phyloP scores from a whole-genome alignment of 1,139 yeast genomes.

The Magnusiomyces suaveolens region DNA sequence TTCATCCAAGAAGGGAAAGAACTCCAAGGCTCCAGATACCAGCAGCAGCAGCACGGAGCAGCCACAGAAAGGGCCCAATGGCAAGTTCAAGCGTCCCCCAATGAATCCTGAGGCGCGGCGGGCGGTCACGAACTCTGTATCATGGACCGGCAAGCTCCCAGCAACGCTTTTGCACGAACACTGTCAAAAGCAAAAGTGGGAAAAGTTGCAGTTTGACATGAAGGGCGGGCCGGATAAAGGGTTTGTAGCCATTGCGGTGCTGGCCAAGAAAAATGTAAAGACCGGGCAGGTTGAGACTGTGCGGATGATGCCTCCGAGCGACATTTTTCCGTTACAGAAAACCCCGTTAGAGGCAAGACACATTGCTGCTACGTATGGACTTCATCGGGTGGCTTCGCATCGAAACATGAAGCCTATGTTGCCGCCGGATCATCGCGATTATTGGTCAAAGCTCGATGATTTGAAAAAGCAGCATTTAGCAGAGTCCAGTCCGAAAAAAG shows the following conservation, averaged over 20 bases:
- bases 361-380: slow-evolving; percentile 77
- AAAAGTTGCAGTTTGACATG: slow-evolving; percentile 70
- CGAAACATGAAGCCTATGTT: slow-evolving; percentile 80
- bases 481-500: slow-evolving; percentile 14
- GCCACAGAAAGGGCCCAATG: background rate
- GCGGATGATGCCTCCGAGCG: slow-evolving; percentile 50
- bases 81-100: slow-evolving; percentile 5
- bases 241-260: slow-evolving; percentile 47
- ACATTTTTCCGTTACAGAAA: slow-evolving; percentile 49
- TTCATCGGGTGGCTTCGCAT: slow-evolving; percentile 68
- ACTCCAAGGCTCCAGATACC: background rate
- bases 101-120: slow-evolving; percentile 16
- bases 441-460: slow-evolving; percentile 67
- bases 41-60: background rate
- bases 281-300: slow-evolving; percentile 57
- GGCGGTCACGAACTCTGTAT: slow-evolving; percentile 45
- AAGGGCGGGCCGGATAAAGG: slow-evolving; percentile 43
- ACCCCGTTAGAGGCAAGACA: slow-evolving; percentile 88
- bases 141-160: slow-evolving; percentile 95
- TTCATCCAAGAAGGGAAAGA: background rate
- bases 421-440: slow-evolving; percentile 68
- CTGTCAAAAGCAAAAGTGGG: slow-evolving; percentile 87
- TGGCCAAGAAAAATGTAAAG: slow-evolving; percentile 73
- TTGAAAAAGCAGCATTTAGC: slow-evolving; percentile 29
- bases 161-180: slow-evolving; percentile 77